Percentiles rank a stretch among this genome's conserved stretches.
Conservation (phyloP, 2,329 filamentous ascomycete genomes). For the Apiospora phragmitis region DNA sequence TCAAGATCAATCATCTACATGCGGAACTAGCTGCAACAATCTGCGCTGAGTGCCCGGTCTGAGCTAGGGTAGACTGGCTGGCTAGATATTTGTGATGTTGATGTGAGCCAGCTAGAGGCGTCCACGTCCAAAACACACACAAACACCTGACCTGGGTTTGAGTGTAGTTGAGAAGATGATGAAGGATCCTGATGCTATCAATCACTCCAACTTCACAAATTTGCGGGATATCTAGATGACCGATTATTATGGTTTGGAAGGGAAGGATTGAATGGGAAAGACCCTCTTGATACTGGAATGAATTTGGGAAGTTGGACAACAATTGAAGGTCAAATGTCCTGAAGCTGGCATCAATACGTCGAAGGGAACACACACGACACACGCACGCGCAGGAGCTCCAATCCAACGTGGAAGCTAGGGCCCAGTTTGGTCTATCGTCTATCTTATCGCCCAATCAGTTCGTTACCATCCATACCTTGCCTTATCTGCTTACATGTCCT, state of each 20-base stretch:
- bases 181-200: slow-evolving; percentile 3
- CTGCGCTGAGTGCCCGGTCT: slow-evolving; percentile 15
- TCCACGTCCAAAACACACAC: slow-evolving; percentile 7
- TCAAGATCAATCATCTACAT: slow-evolving; percentile 11
- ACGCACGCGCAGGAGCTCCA: background rate
- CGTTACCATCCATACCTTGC: background rate
- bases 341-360: background rate
- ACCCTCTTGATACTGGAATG: background rate
- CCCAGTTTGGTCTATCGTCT: background rate
- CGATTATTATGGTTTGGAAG: background rate
- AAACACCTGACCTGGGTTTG: background rate
- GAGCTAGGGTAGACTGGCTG: slow-evolving; percentile 1
- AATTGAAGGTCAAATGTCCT: background rate
- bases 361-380: background rate
- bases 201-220: slow-evolving; percentile 1
- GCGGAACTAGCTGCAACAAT: slow-evolving; percentile 14
- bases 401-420: background rate
- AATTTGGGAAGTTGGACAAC: background rate
- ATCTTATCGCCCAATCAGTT: background rate
- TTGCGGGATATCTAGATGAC: slow-evolving; percentile 1
- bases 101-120: slow-evolving; percentile 6
- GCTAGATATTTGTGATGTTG: background rate
- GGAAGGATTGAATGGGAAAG: background rate
- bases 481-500: background rate
- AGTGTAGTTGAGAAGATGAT: slow-evolving; percentile 2